Evolutionary conservation across 257 asterid genomes (phyloP), one percentile per base, ranked within the genome.

Genomic region (Plantago major): DNA sequence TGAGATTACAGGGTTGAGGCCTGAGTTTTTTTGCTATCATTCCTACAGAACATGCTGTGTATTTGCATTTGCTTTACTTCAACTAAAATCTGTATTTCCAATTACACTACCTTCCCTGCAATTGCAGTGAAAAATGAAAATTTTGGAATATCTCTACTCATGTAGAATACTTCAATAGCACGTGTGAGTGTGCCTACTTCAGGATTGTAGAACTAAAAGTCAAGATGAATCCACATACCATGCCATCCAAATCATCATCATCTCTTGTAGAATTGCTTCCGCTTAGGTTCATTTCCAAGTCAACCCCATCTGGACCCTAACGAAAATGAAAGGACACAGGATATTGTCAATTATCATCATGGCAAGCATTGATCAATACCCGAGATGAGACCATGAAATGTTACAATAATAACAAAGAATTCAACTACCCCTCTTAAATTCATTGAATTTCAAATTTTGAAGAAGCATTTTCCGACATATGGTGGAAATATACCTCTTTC

Each of bases 301-400:
- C 99, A 58, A 89, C 84, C 42, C 97, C 99, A 73, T 93, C 99
- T 45, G 95, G 76, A 66, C 97, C 95, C 99, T 93, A 66, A 71
- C 81, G 33, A 64, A 57, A 71, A 66, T 33, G 38, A 44, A 33
- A 33, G 8, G 40, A 33, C 40, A 33, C 40, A 5, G 8, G 37
- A 33, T 33, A 33, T 33, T 33, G 40, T 33, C 40, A 33, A 19
- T 46, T 38, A 1, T 14, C 9, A 22, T 2, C 19, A 16, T 26
- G 33, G 33, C 11, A 22, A 17, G 28, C 13, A 37, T 53, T n/a
- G 12, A 26, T 15, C 28, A 69, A 40, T 58, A 63, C 58, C 46
- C 57, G 54, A 63, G 30, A 55, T 64, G 54, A 67, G 53, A 40
- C 42, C 28, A 53, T 18, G 4, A 53, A 19, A 18, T 55, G 57